Evolutionary conservation across 2,329 filamentous ascomycete genomes (phyloP).

Genomic region (Phialemoniopsis sp.): DNA sequence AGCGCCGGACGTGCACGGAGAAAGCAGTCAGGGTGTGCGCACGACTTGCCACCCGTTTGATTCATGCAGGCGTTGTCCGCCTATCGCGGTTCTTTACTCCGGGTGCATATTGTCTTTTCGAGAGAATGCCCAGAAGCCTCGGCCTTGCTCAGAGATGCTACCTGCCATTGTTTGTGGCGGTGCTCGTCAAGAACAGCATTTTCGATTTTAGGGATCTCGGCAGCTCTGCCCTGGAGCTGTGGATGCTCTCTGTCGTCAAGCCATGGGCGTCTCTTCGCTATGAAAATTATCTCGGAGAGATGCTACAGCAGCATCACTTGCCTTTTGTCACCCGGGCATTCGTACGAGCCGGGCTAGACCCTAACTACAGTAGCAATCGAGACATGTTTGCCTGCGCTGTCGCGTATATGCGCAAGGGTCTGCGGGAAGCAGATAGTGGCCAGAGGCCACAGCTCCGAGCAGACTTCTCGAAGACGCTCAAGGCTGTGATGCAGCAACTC

Average conservation of each 20-base stretch:
- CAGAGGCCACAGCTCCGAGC: conserved; percentile 28
- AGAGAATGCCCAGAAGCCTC: conserved; percentile 31
- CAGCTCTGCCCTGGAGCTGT: conserved; percentile 44
- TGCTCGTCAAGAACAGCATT: conserved; percentile 40
- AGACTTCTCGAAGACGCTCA: conserved; percentile 38
- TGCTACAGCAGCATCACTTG: conserved; percentile 35
- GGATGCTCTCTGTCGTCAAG: conserved; percentile 47
- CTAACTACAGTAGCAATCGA: conserved; percentile 44
- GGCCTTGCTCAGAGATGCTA: conserved; percentile 36
- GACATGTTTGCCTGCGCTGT: conserved; percentile 46
- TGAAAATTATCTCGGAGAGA: conserved; percentile 44
- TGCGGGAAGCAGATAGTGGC: conserved; percentile 33
- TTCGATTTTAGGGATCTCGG: conserved; percentile 42
- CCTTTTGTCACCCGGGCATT: conserved; percentile 36
- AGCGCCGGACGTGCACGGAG: conserved; percentile 29
- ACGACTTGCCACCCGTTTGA: conserved; percentile 38
- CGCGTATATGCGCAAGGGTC: conserved; percentile 42
- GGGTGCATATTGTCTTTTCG: conserved; percentile 47
- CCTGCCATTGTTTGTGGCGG: conserved; percentile 46
- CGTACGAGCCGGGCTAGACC: conserved; percentile 26
- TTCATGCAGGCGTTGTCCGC: conserved; percentile 36
- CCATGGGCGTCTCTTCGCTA: conserved; percentile 40
- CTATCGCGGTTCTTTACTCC: conserved; percentile 39
- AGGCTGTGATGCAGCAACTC: conserved; percentile 48
- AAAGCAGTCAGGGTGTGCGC: conserved; percentile 40